Evolutionary conservation across 208 protist species (phyloP).

Genomic region (Angomonas desouzai): DNA sequence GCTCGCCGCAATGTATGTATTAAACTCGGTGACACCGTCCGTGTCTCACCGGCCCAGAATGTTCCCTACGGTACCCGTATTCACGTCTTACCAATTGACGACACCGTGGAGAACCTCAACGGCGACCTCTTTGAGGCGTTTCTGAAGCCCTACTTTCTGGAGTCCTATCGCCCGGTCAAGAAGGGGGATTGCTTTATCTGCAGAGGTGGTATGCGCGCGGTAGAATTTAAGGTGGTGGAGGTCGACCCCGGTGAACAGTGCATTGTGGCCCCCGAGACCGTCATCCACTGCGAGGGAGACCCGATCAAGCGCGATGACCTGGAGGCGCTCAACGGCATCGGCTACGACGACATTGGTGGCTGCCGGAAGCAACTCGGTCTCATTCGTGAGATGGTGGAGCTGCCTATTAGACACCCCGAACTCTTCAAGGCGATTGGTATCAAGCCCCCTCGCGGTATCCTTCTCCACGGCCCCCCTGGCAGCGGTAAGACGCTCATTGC

Average conservation of each 20-base stretch:
- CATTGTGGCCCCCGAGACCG: conserved; percentile 98
- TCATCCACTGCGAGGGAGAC: conserved; percentile 99
- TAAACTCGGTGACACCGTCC: conserved; percentile 97
- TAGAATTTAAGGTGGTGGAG: conserved; percentile 99
- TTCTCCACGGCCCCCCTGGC: conserved; percentile 99
- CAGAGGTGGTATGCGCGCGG: conserved; percentile 96
- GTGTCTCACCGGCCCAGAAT: conserved; percentile 94
- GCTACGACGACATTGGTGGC: conserved; percentile 99
- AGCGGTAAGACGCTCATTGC: conserved; percentile 99
- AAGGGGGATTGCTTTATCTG: conserved; percentile 98
- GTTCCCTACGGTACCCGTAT: conserved; percentile 98
- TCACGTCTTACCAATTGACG: conserved; percentile 99
- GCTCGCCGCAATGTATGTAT: conserved; percentile 99
- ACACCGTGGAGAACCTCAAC: conserved; percentile 99
- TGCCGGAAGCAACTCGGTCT: conserved; percentile 98
- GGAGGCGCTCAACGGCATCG: conserved; percentile 92
- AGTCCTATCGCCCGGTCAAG: conserved; percentile 98
- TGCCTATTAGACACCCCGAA: conserved; percentile 98
- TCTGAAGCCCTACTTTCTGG: conserved; percentile 99
- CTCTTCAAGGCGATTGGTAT: conserved; percentile 99
- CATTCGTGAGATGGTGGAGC: conserved; percentile 99
- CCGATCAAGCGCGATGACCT: conserved; percentile 99
- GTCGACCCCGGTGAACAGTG: conserved; percentile 97
- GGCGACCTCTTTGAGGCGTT: conserved; percentile 99
- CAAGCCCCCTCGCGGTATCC: conserved; percentile 96